Base-by-base conservation (phyloP, 1,139 yeast genomes). In the Oligophagozyma castellii region DNA sequence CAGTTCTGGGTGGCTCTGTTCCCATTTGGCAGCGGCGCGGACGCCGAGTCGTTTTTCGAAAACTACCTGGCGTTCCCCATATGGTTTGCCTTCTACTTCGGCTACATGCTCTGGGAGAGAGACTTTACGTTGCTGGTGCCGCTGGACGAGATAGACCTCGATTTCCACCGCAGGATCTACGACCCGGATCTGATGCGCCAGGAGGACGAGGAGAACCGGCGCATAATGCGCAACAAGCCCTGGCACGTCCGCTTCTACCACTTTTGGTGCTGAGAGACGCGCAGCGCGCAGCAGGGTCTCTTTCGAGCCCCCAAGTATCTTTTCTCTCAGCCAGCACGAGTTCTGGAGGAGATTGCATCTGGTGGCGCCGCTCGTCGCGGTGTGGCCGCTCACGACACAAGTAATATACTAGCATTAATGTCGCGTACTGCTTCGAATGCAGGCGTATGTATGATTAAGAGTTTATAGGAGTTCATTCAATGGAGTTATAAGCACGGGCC, bases 181-280 rank as follows among this genome's bases (percentile, higher is more conserved):
- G 81, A 75, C 47, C 59, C 74, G 44, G 80, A 73, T 38, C 59
- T 73, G 31, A 59, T 74, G 48, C 72, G 63, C 53, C 79, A 73
- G 55, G 83, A 75, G 53, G 51, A 61, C 23, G 57, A 50, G 22
- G 67, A 61, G 41, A 68, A 65, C 38, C 48, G 48, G 40, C 37
- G 32, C 19, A 35, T 26, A 23, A 12, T 37, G 6, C 35, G 26
- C 19, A 30, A 30, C 13, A 25, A 35, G 6, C 15, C 36, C 5
- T 20, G 36, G 7, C 24, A 29, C 32, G 13, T 20, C 3, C 31
- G 22, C 23, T 28, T 31, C 4, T 28, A 27, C 23, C 29, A 31
- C 19, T 34, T 31, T 27, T 37, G 39, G 39, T 38, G 42, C 29
- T 38, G 28, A 28, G n/a, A n/a, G n/a, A n/a, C n/a, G n/a, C n/a